phyloP scores from a whole-genome alignment of 345 rosid species.

The Salix caprea region DNA sequence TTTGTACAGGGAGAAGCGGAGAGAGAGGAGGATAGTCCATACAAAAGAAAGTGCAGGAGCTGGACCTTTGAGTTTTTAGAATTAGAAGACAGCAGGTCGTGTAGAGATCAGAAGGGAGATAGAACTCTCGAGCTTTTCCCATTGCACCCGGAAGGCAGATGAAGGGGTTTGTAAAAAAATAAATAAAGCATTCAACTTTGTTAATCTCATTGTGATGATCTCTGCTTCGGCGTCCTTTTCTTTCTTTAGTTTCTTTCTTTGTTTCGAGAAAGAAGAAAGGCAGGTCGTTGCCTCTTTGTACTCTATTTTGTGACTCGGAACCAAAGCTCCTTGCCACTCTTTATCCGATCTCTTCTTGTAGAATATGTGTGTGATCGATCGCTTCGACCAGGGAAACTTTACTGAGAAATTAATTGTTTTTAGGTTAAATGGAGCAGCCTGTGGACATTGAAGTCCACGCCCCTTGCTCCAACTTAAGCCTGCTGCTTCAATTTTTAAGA shows the following conservation, averaged over 20 bases:
- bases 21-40: constrained; percentile 53
- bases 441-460: constrained; percentile 66
- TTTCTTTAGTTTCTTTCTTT: constrained; percentile 11
- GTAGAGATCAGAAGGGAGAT: constrained; percentile 41
- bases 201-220: background rate
- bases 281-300: constrained; percentile 15
- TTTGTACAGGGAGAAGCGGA: constrained; percentile 34
- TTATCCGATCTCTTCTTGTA: background rate
- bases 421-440: constrained; percentile 38
- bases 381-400: constrained; percentile 25
- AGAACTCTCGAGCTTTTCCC: constrained; percentile 96
- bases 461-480: constrained; percentile 23
- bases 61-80: constrained; percentile 72
- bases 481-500: constrained; percentile 1
- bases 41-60: constrained; percentile 85
- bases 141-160: constrained; percentile 85
- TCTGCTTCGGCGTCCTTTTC: constrained; percentile 12
- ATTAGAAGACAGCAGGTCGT: constrained; percentile 35
- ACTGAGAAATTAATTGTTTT: constrained; percentile 25
- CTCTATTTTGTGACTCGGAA: constrained; percentile 21
- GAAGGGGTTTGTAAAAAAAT: constrained; percentile 6
- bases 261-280: constrained; percentile 11
- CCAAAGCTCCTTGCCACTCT: constrained; percentile 20
- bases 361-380: constrained; percentile 10
- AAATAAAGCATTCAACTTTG: background rate